These are phyloP conservation scores for Rossbeevera mucosa DNA, from an alignment of 768 basidiomycete genomes.

Conservation along the genomic window DNA sequence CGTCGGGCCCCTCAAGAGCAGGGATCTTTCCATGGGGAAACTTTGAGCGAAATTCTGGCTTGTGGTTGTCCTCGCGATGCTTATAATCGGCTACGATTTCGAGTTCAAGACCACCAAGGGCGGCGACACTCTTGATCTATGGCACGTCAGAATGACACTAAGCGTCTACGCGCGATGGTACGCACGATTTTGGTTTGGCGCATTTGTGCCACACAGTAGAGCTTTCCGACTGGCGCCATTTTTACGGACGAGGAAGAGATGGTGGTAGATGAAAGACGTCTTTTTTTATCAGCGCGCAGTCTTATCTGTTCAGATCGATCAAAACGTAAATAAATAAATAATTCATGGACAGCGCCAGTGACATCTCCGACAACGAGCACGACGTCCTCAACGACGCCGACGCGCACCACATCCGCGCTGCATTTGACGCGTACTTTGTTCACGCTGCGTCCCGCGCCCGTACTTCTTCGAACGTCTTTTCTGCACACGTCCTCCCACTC, in stretches of 20 bases:
- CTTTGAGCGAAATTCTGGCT: constrained; percentile 65
- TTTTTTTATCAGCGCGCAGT: constrained; percentile 24
- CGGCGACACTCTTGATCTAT: constrained; percentile 55
- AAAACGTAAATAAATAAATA: constrained; percentile 11
- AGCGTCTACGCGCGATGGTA: constrained; percentile 2
- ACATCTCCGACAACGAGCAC: constrained; percentile 28
- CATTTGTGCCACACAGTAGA: constrained; percentile 49
- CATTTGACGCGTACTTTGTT: constrained; percentile 85
- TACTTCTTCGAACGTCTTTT: constrained; percentile 80
- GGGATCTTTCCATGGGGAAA: constrained; percentile 86
- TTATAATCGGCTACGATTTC: constrained; percentile 50
- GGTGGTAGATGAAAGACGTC: constrained; percentile 12
- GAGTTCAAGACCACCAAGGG: constrained; percentile 54
- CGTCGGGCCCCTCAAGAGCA: constrained; percentile 69
- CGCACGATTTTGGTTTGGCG: constrained; percentile 45
- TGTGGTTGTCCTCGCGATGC: constrained; percentile 64
- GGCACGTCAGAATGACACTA: constrained; percentile 1
- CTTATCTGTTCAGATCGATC: constrained; percentile 30
- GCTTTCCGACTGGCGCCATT: constrained; percentile 60
- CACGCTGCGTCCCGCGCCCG: constrained; percentile 55
- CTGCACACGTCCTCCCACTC: constrained; percentile 66
- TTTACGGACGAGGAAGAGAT: constrained; percentile 25
- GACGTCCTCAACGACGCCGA: constrained; percentile 8
- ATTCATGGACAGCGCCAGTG: constrained; percentile 27
- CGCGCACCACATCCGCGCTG: constrained; percentile 36